Percentiles rank a stretch among this genome's conserved stretches.
These are phyloP conservation scores for Barnettozyma siamensis DNA, from an alignment of 805 yeast species.

Conservation along the genomic window DNA sequence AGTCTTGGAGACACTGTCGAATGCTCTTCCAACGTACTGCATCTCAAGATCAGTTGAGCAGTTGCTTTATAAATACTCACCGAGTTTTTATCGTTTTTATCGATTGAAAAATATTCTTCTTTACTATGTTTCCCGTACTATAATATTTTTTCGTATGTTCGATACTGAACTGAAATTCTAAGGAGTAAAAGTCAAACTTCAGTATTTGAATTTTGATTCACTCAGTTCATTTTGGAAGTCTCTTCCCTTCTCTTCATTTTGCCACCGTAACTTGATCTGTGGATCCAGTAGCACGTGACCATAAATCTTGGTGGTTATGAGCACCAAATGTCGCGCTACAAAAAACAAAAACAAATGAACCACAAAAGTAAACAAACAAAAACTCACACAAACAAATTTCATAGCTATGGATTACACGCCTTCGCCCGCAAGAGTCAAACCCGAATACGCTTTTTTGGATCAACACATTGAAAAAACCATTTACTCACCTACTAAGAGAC, in stretches of 20 bases:
- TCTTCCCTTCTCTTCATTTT: too few species aligned
- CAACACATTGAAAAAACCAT: slow-evolving; percentile 21
- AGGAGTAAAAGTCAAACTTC: too few species aligned
- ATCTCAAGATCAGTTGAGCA: too few species aligned
- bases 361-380: slow-evolving; percentile 3
- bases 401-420: slow-evolving; percentile 24
- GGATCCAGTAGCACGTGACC: background rate
- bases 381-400: background rate
- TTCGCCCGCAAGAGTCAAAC: slow-evolving; percentile 19
- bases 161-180: too few species aligned
- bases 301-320: background rate
- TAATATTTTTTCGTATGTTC: too few species aligned
- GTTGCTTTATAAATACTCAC: too few species aligned
- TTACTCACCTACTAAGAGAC: slow-evolving; percentile 8
- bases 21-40: slow-evolving; percentile 97
- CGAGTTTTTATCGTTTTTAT: too few species aligned
- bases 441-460: slow-evolving; percentile 21
- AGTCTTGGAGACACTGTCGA: slow-evolving; percentile 91
- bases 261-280: too few species aligned
- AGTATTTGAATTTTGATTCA: too few species aligned
- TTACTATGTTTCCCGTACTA: too few species aligned
- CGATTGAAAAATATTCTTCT: too few species aligned
- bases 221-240: background rate
- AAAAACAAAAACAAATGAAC: slow-evolving; percentile 1
- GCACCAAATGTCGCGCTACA: background rate